Conservation (phyloP, 768 basidiomycete genomes). For the Brasilioporus rufonigricans region DNA sequence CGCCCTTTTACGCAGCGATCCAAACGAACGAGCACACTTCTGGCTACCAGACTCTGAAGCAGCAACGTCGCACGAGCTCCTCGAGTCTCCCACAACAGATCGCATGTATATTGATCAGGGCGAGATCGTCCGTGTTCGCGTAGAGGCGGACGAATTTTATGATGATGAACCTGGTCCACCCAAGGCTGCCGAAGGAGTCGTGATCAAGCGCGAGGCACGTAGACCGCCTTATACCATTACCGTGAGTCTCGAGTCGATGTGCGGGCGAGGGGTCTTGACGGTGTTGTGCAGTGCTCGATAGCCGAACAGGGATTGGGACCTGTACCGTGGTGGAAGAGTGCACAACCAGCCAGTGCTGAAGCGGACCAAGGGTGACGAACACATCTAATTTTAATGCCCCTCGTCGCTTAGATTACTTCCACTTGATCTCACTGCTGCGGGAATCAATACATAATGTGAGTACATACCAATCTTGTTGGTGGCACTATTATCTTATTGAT, state of each 20-base stretch:
- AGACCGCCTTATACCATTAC: conserved; percentile 68
- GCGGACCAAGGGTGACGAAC: too few relatives aligned
- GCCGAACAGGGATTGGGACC: conserved; percentile 82
- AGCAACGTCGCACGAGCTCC: conserved; percentile 53
- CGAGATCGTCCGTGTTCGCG: conserved; percentile 72
- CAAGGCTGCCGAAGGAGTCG: conserved; percentile 68
- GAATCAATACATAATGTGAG: too few relatives aligned
- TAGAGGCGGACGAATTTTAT: conserved; percentile 80
- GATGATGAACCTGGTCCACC: conserved; percentile 87
- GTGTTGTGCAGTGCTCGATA: conserved; percentile 66
- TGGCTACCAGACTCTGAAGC: conserved; percentile 68
- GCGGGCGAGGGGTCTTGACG: background rate
- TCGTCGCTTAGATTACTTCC: too few relatives aligned
- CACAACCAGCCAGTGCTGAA: too few relatives aligned
- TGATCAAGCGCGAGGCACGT: conserved; percentile 46
- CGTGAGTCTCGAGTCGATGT: conserved; percentile 41
- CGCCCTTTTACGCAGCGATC: conserved; percentile 53
- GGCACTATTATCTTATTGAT: too few relatives aligned
- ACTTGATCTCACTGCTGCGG: too few relatives aligned
- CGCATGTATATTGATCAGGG: conserved; percentile 82
- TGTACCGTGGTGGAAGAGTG: conserved; percentile 73
- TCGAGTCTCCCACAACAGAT: conserved; percentile 62
- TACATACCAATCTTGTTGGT: too few relatives aligned
- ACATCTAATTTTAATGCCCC: too few relatives aligned
- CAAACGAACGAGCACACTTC: conserved; percentile 81